phyloP scores from a whole-genome alignment of 2,329 filamentous ascomycete genomes.

The Fusarium foetens region DNA sequence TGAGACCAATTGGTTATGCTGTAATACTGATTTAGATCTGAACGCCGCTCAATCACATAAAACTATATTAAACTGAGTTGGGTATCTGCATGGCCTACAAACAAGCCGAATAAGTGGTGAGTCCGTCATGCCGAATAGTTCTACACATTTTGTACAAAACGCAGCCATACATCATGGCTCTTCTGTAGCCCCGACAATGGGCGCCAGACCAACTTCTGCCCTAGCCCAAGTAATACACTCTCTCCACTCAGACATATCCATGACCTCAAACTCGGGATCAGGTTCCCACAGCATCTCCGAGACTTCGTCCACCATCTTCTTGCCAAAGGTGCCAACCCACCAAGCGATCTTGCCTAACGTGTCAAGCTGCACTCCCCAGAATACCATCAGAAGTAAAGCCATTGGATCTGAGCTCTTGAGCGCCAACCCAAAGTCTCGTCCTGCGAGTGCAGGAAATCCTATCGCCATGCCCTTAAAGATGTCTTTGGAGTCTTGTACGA shows the following conservation, averaged over 20 bases:
- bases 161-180: background rate
- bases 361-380: constrained; percentile 51
- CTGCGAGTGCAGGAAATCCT: constrained; percentile 46
- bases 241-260: constrained; percentile 27
- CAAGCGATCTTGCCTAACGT: constrained; percentile 36
- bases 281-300: constrained; percentile 22
- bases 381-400: constrained; percentile 51
- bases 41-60: background rate
- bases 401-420: constrained; percentile 49
- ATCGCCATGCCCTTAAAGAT: constrained; percentile 47
- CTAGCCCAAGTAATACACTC: constrained; percentile 37
- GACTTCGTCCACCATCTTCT: constrained; percentile 37
- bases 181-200: background rate
- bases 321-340: constrained; percentile 41
- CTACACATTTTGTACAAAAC: background rate
- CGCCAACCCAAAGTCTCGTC: constrained; percentile 46
- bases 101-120: background rate
- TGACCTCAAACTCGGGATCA: background rate
- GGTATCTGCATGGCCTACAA: background rate
- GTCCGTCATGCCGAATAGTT: background rate
- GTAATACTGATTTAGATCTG: background rate
- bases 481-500: constrained; percentile 49
- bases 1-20: background rate
- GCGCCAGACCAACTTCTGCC: constrained; percentile 21
- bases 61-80: background rate